A percentile compares a stretch with the other conserved stretches of the same genome.
Conservation (phyloP, 2,329 filamentous ascomycete genomes). For the Diaporthe sp. region DNA sequence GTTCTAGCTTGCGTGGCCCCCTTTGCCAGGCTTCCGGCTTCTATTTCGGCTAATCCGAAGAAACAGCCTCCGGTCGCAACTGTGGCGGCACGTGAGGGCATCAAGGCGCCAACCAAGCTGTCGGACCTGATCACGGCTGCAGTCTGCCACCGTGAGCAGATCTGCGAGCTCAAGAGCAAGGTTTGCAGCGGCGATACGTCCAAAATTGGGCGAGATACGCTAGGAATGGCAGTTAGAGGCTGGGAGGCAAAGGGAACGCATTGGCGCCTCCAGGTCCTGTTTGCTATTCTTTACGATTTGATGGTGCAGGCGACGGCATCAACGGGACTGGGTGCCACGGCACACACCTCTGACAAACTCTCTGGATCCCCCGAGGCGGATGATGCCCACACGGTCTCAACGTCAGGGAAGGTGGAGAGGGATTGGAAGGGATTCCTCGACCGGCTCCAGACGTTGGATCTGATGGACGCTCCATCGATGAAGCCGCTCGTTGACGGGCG, state of each 20-base stretch:
- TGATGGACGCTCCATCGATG: conserved; percentile 70
- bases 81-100: conserved; percentile 79
- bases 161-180: conserved; percentile 72
- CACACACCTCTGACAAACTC: conserved; percentile 54
- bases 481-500: conserved; percentile 82
- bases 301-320: conserved; percentile 50
- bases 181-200: conserved; percentile 61
- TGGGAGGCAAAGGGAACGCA: conserved; percentile 75
- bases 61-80: conserved; percentile 69
- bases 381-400: conserved; percentile 47
- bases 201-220: conserved; percentile 69
- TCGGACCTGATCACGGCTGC: conserved; percentile 76
- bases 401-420: conserved; percentile 60
- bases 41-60: conserved; percentile 45
- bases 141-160: conserved; percentile 72
- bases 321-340: conserved; percentile 41
- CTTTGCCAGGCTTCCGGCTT: conserved; percentile 69
- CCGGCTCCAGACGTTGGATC: conserved; percentile 66
- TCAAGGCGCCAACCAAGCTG: conserved; percentile 84
- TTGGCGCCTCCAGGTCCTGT: conserved; percentile 81
- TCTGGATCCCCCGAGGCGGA: not conserved
- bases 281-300: conserved; percentile 76
- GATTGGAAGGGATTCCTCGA: conserved; percentile 70
- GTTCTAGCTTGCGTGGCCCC: conserved; percentile 81
- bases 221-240: conserved; percentile 81